A percentile compares a stretch with the other conserved stretches of the same genome.
Conservation (phyloP, 2,329 filamentous ascomycete species). For the Colletotrichum chrysophilum region DNA sequence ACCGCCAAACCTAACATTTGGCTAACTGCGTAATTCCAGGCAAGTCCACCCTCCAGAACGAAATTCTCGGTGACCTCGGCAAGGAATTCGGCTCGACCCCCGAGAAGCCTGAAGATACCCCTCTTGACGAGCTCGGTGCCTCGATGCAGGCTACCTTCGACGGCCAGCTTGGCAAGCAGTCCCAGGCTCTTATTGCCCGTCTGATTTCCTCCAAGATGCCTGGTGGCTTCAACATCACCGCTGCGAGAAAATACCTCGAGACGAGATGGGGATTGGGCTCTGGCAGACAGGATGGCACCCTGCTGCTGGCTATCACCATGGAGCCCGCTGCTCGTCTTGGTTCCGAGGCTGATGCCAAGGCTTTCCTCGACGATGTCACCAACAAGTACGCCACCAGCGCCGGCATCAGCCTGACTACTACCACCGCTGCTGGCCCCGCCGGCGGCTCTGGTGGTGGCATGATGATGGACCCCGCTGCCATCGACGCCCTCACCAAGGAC, state of each 20-base stretch:
- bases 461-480: slow-evolving; percentile 99
- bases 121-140: slow-evolving; percentile 91
- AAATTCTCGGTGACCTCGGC: slow-evolving; percentile 95
- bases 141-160: slow-evolving; percentile 99
- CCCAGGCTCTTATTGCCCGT: slow-evolving; percentile 88
- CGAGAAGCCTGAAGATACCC: slow-evolving; percentile 97
- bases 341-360: slow-evolving; percentile 89
- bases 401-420: slow-evolving; percentile 82
- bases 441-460: slow-evolving; percentile 79
- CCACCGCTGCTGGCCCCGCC: slow-evolving; percentile 75
- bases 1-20: neutral
- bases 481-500: slow-evolving; percentile 97
- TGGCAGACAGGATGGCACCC: slow-evolving; percentile 88
- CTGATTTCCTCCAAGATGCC: slow-evolving; percentile 99
- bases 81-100: slow-evolving; percentile 99
- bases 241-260: slow-evolving; percentile 93
- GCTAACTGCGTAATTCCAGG: slow-evolving; percentile 55
- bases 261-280: slow-evolving; percentile 87
- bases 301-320: slow-evolving; percentile 89
- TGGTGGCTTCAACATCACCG: slow-evolving; percentile 98
- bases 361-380: slow-evolving; percentile 84
- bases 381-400: slow-evolving; percentile 88
- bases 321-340: slow-evolving; percentile 89
- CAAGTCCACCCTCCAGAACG: slow-evolving; percentile 98
- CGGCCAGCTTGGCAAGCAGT: slow-evolving; percentile 96